Conservation (phyloP, 306 rosid species). For the Castanea sativa region DNA sequence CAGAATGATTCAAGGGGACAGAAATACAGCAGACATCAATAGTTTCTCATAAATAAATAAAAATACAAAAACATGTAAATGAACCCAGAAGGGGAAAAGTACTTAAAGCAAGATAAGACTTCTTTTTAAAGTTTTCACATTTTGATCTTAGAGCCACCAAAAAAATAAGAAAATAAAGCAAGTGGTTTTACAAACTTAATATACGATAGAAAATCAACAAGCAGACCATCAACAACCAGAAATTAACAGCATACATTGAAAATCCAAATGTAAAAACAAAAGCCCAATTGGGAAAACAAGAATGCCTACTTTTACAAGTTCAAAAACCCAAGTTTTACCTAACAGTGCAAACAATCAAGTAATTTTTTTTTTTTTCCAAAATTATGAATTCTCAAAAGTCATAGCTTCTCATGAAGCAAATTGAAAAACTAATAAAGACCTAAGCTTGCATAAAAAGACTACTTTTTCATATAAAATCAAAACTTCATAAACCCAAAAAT, state of each 20-base stretch:
- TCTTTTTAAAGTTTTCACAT: not conserved
- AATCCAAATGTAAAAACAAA: not conserved
- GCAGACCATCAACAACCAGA: not conserved
- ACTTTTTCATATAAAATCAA: not conserved
- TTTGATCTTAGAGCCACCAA: not conserved
- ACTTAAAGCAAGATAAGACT: not conserved
- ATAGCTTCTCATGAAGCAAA: not conserved
- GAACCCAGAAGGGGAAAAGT: not conserved
- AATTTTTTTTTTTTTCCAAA: no score
- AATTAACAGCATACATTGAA: not conserved
- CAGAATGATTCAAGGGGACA: conserved; percentile 6
- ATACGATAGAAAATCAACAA: not conserved
- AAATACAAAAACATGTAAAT: not conserved
- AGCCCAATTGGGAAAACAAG: not conserved
- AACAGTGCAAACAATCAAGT: not conserved
- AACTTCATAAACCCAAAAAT: not conserved
- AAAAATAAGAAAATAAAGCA: not conserved
- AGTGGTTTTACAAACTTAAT: not conserved
- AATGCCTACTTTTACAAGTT: no score
- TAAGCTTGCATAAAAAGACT: not conserved
- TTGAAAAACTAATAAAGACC: not conserved
- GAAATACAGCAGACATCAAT: not conserved
- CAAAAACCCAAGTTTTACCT: not conserved
- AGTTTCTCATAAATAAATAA: not conserved
- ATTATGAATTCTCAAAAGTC: not conserved